Evolutionary conservation across 2,329 filamentous ascomycete species (phyloP), one percentile per base, ranked within the genome.

Genomic region (Talaromyces marneffei): DNA sequence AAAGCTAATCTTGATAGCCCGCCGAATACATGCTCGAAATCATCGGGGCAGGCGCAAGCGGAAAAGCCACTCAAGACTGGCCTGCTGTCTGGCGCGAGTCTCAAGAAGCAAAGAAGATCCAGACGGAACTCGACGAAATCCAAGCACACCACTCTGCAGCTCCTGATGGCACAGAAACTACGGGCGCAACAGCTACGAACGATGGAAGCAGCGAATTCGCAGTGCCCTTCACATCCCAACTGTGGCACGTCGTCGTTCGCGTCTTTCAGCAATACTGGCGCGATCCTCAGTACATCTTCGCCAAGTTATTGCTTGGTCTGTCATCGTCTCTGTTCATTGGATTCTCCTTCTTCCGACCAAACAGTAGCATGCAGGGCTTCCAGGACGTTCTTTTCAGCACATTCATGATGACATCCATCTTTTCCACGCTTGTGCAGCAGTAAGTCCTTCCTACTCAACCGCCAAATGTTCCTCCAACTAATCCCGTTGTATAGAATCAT

Each of bases 191-290:
- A 3, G 66, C 74, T 31, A 63, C 73, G 70, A 60, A 76, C 67
- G 73, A 79, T n/a, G 48, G 25, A 7, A 18, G 42, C 20, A 83
- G 85, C 64, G 90, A 96, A 72, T 96, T 96, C 64, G 92, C 92
- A 4, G 89, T 90, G 6, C 85, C 89, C 0, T 91, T 95, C 71
- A 70, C 66, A 50, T 70, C 79, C 8, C 92, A 96, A 74, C 78
- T 93, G 42, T 78, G 76, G 60, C 82, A 87, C 69, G 89, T 91
- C 62, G 82, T 85, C n/a, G 73, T 83, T 65, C 90, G 92, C 69
- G 89, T 94, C 29, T 94, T 94, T 80, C 85, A 92, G 71, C 91
- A 96, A 74, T 95, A 94, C 82, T 96, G 92, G 92, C 89, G 92
- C 63, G 92, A 87, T 0, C 92, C 92, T 0, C 83, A 87, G 4